phyloP scores from a whole-genome alignment of 2,329 filamentous ascomycete species.

The Leptodontidium sp. region DNA sequence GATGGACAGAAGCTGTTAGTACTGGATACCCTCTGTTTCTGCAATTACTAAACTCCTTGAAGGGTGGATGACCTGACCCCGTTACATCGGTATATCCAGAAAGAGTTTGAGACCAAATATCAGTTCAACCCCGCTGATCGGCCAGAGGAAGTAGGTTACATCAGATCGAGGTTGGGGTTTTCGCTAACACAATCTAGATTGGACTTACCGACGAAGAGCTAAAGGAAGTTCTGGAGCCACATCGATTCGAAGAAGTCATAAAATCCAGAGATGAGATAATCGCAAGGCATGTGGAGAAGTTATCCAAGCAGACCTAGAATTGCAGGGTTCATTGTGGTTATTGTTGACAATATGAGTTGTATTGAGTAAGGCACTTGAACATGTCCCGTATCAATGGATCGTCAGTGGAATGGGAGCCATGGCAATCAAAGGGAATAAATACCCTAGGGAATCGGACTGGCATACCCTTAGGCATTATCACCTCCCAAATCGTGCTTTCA shows the following conservation, averaged over 20 bases:
- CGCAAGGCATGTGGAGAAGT: conserved; percentile 22
- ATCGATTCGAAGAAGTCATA: conserved; percentile 23
- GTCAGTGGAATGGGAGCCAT: neutral
- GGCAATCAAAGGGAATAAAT: neutral
- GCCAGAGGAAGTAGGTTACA: neutral
- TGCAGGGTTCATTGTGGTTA: neutral
- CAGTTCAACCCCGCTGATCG: too few species aligned
- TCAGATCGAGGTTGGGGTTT: conserved; percentile 5
- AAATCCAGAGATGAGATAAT: conserved; percentile 25
- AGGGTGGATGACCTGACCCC: conserved; percentile 1
- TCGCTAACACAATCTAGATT: conserved; percentile 25
- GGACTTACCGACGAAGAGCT: conserved; percentile 26
- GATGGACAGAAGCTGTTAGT: conserved; percentile 26
- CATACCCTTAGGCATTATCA: neutral
- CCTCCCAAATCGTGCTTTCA: neutral
- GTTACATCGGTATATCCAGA: neutral
- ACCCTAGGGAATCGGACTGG: conserved; percentile 9
- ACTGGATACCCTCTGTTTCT: conserved; percentile 19
- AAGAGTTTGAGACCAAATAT: too few species aligned
- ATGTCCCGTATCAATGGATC: conserved; percentile 1
- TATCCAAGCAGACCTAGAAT: conserved; percentile 22
- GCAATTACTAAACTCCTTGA: conserved; percentile 13
- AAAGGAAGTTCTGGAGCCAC: neutral
- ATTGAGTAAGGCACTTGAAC: conserved; percentile 23
- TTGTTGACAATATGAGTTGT: conserved; percentile 1